Base-by-base conservation (phyloP, 768 basidiomycete species). In the Coprinopsis marcescibilis region DNA sequence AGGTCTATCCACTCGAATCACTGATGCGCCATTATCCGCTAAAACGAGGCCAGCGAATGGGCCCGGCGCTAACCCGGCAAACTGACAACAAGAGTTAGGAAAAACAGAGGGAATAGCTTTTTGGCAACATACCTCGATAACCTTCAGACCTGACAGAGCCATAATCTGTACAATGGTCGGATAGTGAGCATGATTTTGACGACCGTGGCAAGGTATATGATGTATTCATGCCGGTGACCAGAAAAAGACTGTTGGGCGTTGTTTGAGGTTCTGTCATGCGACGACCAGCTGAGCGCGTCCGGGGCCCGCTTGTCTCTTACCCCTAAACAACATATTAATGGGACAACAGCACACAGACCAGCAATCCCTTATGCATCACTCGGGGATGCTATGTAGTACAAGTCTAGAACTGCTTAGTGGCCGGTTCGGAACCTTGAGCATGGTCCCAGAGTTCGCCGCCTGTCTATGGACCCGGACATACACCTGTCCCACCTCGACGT, bases 11-110 rank as follows among this genome's bases (percentile, higher is more conserved):
- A 92, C 71, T 24, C 89, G 81, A 15, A 77, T 76, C 32, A 91
- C 88, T 37, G 73, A 74, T 27, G 88, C 89, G 3, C 89, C 88
- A 55, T 83, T 81, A 63, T 90, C 88, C 1, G 87, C 81, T 26
- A 92, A 73, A 36, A 90, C 59, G 34, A 90, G 72, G 23, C 85
- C 86, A 7, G 85, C 79, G 54, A 87, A 90, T 0, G 89, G 88
- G 0, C 78, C 88, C 1, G 89, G 89, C 3, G 88, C 89, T 21
- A 91, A 72, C 24, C 88, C 89, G 21, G 82, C 88, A 57, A 90
- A 88, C 85, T 90, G 11, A 21, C 1, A 30, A 2, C 21, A 6
- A 25, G 10, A 40, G 20, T 27, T 8, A 39, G 17, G 14, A 14
- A 35, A 38, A 43, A 32, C 10, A 32, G 30, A 32, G 27, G 17